Percentiles rank a stretch among this genome's conserved stretches.
Conservation (phyloP, 495 filamentous ascomycete species). For the Lasiosphaeria ovina region DNA sequence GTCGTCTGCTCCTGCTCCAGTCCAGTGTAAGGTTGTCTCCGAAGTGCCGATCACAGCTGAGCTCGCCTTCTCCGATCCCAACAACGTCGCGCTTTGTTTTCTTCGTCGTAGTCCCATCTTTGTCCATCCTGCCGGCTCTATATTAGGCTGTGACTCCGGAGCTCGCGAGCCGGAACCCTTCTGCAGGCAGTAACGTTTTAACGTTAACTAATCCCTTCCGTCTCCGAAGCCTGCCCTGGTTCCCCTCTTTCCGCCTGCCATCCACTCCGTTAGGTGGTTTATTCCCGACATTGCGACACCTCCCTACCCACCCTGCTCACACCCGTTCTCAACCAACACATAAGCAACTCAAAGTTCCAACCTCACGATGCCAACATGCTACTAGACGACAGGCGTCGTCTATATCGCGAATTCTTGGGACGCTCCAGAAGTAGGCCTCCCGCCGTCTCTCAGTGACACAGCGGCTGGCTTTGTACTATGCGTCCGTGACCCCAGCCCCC, state of each 20-base stretch:
- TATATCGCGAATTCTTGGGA: conserved; percentile 18
- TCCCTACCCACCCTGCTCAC: not conserved
- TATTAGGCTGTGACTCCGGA: too few species aligned
- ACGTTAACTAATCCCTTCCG: too few species aligned
- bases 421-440: conserved; percentile 1
- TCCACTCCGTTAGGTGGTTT: not conserved
- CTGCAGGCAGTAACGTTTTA: too few species aligned
- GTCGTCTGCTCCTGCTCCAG: not conserved
- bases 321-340: too few species aligned
- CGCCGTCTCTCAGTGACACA: conserved; percentile 9
- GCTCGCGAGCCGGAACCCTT: too few species aligned
- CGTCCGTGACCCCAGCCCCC: not conserved
- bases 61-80: conserved; percentile 1
- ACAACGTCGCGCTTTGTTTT: not conserved
- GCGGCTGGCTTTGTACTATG: conserved; percentile 2
- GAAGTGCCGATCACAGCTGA: conserved; percentile 1
- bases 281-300: conserved; percentile 1
- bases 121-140: too few species aligned
- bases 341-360: not conserved
- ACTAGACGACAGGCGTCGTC: conserved; percentile 22
- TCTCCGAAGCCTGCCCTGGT: not conserved
- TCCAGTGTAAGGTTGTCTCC: not conserved
- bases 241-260: not conserved
- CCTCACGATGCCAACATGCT: conserved; percentile 34
- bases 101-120: too few species aligned